A percentile compares a stretch with the other conserved stretches of the same genome.
These are phyloP conservation scores for Suillus bovinus DNA, from an alignment of 768 basidiomycete genomes.

Conservation along the genomic window DNA sequence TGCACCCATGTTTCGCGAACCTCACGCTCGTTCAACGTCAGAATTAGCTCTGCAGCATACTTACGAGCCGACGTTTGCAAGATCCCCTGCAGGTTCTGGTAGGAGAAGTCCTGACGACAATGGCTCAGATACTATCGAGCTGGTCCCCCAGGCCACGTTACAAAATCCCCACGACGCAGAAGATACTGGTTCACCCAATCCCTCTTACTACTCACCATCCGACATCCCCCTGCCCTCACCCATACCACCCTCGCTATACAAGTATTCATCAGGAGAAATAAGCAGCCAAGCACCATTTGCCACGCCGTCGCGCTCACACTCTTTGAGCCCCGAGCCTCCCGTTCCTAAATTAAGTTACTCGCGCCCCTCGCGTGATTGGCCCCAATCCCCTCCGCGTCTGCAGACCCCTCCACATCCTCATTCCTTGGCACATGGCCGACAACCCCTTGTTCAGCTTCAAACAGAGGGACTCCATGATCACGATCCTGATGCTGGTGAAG, in stretches of 20 bases:
- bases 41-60: slow-evolving; percentile 46
- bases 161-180: background rate
- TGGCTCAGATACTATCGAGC: slow-evolving; percentile 5
- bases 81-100: slow-evolving; percentile 28
- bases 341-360: slow-evolving; percentile 8
- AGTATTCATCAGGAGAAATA: slow-evolving; percentile 47
- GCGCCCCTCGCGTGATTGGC: slow-evolving; percentile 19
- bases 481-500: slow-evolving; percentile 12
- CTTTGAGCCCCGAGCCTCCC: slow-evolving; percentile 8
- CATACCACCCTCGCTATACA: slow-evolving; percentile 50
- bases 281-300: slow-evolving; percentile 31
- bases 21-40: slow-evolving; percentile 64
- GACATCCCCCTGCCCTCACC: slow-evolving; percentile 59
- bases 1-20: slow-evolving; percentile 69
- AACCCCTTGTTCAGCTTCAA: slow-evolving; percentile 1
- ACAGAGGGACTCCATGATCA: background rate
- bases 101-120: slow-evolving; percentile 15
- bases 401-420: background rate
- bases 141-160: background rate
- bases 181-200: slow-evolving; percentile 32
- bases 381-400: slow-evolving; percentile 10
- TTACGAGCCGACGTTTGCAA: slow-evolving; percentile 50
- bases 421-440: background rate
- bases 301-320: slow-evolving; percentile 10
- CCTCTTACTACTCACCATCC: slow-evolving; percentile 62